Base-by-base conservation (phyloP, 441 rosid genomes). In the Gossypium davidsonii region DNA sequence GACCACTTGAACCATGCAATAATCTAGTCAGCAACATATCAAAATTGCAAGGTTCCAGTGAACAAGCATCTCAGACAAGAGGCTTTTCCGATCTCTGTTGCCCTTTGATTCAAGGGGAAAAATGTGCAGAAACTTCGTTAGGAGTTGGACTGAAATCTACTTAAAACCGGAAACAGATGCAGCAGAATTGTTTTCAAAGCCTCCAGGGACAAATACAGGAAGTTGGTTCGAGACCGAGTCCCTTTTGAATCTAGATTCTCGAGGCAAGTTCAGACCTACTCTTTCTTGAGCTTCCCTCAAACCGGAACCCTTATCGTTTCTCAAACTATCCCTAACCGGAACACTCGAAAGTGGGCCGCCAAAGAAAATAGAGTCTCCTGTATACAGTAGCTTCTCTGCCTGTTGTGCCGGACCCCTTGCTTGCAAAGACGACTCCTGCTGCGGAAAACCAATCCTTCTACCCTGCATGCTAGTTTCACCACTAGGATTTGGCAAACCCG, bases 361-460 rank as follows among this genome's bases (percentile, higher is more conserved):
- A 75, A 90, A 88, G 91, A 90, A 90, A 74, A 90, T 88, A 2
- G 92, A 86, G 75, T 87, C 89, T 28, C 93, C 90, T 1, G 93
- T 83, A 79, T 85, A 87, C 58, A 81, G 75, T 75, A 89, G 82
- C 80, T 80, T 83, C 80, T 86, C 84, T 34, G 80, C 79, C 48
- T 80, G 83, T 79, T 78, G 86, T 77, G 68, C 74, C 53, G 74
- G 80, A 65, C 78, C 74, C 73, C 72, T 78, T 52, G 62, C 67
- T 28, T 82, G 67, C 53, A 81, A 74, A 62, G 86, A 81, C 52
- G 86, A 77, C 73, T 80, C 90, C 37, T 83, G 88, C 9, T 73
- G 73, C n/a, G 83, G 83, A 53, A 79, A 73, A 76, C 73, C 73
- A 0, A 77, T 77, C 77, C 80, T 81, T 80, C 79, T 79, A 55